phyloP scores from a whole-genome alignment of 768 basidiomycete genomes.

The Pleurotus tuoliensis region DNA sequence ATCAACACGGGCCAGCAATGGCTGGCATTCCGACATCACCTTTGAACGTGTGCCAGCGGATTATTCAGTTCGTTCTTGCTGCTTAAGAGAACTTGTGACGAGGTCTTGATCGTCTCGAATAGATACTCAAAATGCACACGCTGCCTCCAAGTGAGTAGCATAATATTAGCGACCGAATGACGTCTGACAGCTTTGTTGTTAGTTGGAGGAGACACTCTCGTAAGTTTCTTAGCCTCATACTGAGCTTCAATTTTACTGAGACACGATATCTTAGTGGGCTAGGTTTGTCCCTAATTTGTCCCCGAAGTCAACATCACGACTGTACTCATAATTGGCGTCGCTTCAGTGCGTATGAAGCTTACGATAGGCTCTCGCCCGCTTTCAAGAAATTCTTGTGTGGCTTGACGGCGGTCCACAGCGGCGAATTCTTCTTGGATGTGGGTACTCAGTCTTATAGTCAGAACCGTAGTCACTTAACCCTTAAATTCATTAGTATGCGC shows the following conservation, averaged over 20 bases:
- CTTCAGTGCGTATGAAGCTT: constrained; percentile 53
- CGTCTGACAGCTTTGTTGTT: neutral
- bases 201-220: constrained; percentile 42
- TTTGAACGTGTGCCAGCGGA: constrained; percentile 61
- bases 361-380: constrained; percentile 57
- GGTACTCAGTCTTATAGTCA: neutral
- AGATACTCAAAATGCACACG: constrained; percentile 40
- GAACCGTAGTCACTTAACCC: no score
- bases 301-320: neutral
- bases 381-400: constrained; percentile 53
- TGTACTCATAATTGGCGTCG: neutral
- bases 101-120: neutral
- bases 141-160: constrained; percentile 27
- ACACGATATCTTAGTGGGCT: constrained; percentile 27
- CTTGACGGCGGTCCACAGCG: constrained; percentile 52
- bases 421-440: constrained; percentile 36
- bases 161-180: neutral
- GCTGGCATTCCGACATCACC: constrained; percentile 57
- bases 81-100: neutral
- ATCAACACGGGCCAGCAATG: constrained; percentile 34
- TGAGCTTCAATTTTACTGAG: neutral
- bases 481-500: constrained; percentile 24
- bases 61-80: constrained; percentile 36
- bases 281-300: constrained; percentile 20
- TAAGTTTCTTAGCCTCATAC: constrained; percentile 15